Conservation (phyloP, 148 eudicot genomes). For the Fagopyrum homotropicum region DNA sequence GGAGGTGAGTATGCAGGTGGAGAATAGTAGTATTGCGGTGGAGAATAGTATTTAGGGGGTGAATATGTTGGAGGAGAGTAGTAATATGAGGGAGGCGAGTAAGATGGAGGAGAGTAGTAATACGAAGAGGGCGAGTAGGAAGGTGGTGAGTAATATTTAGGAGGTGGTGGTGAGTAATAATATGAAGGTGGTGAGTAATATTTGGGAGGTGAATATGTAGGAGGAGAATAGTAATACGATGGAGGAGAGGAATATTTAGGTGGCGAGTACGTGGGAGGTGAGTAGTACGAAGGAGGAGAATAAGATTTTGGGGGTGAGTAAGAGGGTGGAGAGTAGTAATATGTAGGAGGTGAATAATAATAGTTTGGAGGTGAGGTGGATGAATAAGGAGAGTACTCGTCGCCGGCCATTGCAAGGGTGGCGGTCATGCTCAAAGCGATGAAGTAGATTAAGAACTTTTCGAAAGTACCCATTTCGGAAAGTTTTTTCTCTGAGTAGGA, state of each 20-base stretch:
- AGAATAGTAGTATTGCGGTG: too few relatives aligned
- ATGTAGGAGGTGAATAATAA: not conserved
- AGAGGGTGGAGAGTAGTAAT: not conserved
- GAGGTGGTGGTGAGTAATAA: too few relatives aligned
- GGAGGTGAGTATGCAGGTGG: too few relatives aligned
- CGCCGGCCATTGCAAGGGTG: not conserved
- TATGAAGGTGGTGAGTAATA: too few relatives aligned
- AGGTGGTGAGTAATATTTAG: too few relatives aligned
- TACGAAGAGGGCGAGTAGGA: too few relatives aligned
- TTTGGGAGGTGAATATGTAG: too few relatives aligned
- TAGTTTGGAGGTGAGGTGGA: not conserved
- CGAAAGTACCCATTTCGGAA: not conserved
- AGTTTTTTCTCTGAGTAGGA: not conserved
- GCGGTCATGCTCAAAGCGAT: not conserved
- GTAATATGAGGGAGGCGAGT: not conserved
- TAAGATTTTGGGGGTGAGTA: not conserved
- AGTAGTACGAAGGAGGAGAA: too few relatives aligned
- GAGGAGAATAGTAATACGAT: too few relatives aligned
- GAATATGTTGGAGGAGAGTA: too few relatives aligned
- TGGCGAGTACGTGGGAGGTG: not conserved
- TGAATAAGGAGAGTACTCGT: not conserved
- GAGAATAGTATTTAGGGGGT: too few relatives aligned
- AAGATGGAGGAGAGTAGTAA: not conserved
- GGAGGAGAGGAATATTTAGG: too few relatives aligned
- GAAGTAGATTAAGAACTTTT: not conserved